Evolutionary conservation across 176 grass and related monocot species (phyloP), one percentile per base, ranked within the genome.

Genomic region (Themeda triandra): DNA sequence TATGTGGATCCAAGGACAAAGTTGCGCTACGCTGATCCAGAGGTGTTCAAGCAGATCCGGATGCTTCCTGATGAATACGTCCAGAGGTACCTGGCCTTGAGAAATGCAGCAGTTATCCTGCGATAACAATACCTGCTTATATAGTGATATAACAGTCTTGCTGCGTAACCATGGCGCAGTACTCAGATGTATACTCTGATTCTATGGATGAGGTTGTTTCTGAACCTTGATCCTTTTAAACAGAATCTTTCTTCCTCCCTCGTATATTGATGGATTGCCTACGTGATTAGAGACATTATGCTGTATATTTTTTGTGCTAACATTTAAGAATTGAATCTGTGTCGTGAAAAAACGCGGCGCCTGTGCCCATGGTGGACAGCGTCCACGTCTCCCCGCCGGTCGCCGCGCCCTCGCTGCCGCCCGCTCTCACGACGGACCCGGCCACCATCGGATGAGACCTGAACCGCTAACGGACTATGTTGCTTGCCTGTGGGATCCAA

Each of bases 1-100:
- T 98, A 98, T 80, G 48, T 93, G 40, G 96, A 98, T 89, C 96
- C 96, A 2, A 93, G 96, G 85, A 98, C 96, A 77, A 95, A 91
- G 33, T 68, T 98, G 44, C 87, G 92, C 1, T 98, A 95, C 13
- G 63, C 89, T 17, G 84, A 92, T 73, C 95, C 92, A 21, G 92
- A 91, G 77, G 92, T 94, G 41, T 98, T 98, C 87, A 98, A 84
- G 86, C 95, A 82, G 41, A 76, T 98, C 71, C 82, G 95, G 92
- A 94, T 79, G 77, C 90, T 98, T 32, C 90, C 91, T 4, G 64
- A 94, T 53, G 95, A 97, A 35, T 86, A 94, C 56, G 88, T 97
- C 29, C 95, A 97, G 54, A 88, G 86, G n/a, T 97, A 94, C 71
- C 80, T 97, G 30, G 63, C 92, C 3, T 66, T 94, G 66, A 89